phyloP scores from a whole-genome alignment of 148 eudicot genomes.

The Cornus kousa region DNA sequence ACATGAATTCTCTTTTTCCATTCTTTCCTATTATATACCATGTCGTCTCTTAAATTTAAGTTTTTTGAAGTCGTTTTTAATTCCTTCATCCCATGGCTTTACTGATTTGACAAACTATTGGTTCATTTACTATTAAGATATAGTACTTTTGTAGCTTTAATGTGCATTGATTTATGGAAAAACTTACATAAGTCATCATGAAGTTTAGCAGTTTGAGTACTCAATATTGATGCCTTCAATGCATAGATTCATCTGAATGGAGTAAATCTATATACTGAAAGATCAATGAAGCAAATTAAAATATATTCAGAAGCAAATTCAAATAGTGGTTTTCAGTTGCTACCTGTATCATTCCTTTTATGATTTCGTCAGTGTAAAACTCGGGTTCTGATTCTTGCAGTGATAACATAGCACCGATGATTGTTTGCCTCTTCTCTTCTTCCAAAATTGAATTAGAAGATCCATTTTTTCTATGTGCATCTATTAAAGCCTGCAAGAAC shows the following conservation, averaged over 20 bases:
- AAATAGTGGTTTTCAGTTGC: not conserved
- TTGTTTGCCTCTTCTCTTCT: conserved; percentile 4
- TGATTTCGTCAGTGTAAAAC: conserved; percentile 22
- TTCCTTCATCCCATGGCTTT: too few species aligned
- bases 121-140: not conserved
- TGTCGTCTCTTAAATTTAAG: too few species aligned
- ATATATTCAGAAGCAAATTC: not conserved
- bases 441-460: not conserved
- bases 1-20: too few species aligned
- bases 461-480: conserved; percentile 1
- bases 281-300: not conserved
- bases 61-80: too few species aligned
- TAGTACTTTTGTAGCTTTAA: not conserved
- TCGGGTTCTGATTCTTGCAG: conserved; percentile 29
- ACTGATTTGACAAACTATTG: not conserved
- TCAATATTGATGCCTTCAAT: too few species aligned
- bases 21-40: too few species aligned
- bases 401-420: conserved; percentile 17
- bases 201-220: too few species aligned
- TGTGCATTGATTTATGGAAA: not conserved
- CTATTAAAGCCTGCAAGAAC: conserved; percentile 19
- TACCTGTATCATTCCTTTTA: not conserved
- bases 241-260: not conserved
- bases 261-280: not conserved
- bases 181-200: too few species aligned